A percentile compares a stretch with the other conserved stretches of the same genome.
phyloP scores from a whole-genome alignment of 306 rosid genomes.

The Ammopiptanthus mongolicus region DNA sequence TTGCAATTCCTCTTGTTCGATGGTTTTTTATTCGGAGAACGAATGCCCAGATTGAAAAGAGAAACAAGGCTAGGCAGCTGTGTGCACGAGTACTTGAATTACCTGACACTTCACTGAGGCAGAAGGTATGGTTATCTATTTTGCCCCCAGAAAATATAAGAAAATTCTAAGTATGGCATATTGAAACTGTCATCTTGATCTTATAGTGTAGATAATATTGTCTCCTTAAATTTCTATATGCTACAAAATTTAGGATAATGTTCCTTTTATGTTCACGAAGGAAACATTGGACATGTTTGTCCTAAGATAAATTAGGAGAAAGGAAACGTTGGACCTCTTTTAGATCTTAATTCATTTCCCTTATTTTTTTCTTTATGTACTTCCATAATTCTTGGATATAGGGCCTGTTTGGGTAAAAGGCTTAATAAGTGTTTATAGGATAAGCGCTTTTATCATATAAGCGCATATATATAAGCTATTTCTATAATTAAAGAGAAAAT shows the following conservation, averaged over 20 bases:
- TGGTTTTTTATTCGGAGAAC: constrained; percentile 60
- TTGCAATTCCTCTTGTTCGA: constrained; percentile 92
- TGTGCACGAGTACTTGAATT: constrained; percentile 69
- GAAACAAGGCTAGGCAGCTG: constrained; percentile 71
- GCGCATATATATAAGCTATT: no score
- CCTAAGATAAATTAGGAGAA: neutral
- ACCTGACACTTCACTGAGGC: constrained; percentile 77
- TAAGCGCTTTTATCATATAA: no score
- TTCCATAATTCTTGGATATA: neutral
- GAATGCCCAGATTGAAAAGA: constrained; percentile 75
- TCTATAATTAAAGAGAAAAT: no score
- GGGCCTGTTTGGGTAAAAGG: no score
- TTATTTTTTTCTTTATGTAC: neutral
- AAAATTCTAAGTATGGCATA: neutral
- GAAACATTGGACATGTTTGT: neutral
- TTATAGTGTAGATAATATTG: neutral
- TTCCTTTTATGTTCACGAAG: neutral
- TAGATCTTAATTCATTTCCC: no score
- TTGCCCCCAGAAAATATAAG: neutral
- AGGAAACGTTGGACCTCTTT: neutral
- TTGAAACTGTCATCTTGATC: neutral
- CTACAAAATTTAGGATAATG: neutral
- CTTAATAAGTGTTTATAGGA: no score
- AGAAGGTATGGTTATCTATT: constrained; percentile 54
- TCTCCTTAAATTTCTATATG: neutral